Base-by-base conservation (phyloP, 1,284 basidiomycete species). In the Caloboletus firmus region DNA sequence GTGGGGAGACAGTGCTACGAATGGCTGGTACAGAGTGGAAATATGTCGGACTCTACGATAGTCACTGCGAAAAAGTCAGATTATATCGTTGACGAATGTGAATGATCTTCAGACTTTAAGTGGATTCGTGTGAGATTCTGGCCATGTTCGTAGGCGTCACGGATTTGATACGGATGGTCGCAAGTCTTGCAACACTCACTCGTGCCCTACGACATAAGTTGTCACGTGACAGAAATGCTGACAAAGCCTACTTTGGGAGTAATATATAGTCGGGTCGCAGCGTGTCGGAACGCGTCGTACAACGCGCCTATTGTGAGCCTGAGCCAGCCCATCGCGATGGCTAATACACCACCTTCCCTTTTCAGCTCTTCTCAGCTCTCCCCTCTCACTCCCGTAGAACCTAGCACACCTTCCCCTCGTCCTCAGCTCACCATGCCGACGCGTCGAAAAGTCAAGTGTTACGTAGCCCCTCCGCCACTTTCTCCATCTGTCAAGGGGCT, bases 1-100 rank as follows among this genome's bases (percentile, higher is more conserved):
- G 55, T 84, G 9, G 82, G 78, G 31, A 60, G 64, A 26, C 76
- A 79, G 44, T 84, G 81, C 56, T 66, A 71, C 43, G 42, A 70
- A 32, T 85, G 83, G 82, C 67, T 47, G n/a, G 22, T 40, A 5
- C 22, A 24, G 7, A 18, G 8, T 9, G 17, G 24, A 22, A 12
- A 12, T 39, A 28, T 39, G 26, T 28, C 8, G 26, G n/a, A n/a
- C n/a, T n/a, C n/a, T n/a, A n/a, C n/a, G n/a, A n/a, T n/a, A n/a
- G n/a, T n/a, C n/a, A n/a, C n/a, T n/a, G n/a, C n/a, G n/a, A n/a
- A n/a, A n/a, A n/a, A n/a, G n/a, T n/a, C n/a, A n/a, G n/a, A n/a
- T n/a, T n/a, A n/a, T n/a, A n/a, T n/a, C n/a, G n/a, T n/a, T n/a
- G n/a, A n/a, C n/a, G n/a, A n/a, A n/a, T n/a, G n/a, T n/a, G n/a